phyloP scores from a whole-genome alignment of 805 yeast genomes.

The Pichia nakasei region DNA sequence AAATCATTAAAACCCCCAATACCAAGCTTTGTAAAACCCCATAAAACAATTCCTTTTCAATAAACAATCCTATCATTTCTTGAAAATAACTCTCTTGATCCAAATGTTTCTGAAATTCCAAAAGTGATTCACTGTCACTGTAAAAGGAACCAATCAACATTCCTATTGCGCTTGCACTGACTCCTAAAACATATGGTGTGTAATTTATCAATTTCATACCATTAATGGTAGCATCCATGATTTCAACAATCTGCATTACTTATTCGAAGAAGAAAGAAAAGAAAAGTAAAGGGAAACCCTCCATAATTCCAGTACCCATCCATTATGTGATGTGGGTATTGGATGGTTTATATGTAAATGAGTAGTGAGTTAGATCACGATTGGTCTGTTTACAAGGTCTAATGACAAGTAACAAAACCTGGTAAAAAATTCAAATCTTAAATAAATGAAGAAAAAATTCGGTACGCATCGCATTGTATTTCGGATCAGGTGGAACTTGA shows the following conservation, averaged over 20 bases:
- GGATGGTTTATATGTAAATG: no score
- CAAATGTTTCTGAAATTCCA: conserved; percentile 4
- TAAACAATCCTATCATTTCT: conserved; percentile 5
- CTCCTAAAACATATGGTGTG: conserved; percentile 1
- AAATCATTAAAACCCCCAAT: neutral
- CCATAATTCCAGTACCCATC: no score
- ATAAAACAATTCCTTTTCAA: conserved; percentile 6
- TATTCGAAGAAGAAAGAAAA: no score
- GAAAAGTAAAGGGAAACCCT: no score
- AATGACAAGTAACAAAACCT: neutral
- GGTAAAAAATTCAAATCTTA: neutral
- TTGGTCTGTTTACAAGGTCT: neutral
- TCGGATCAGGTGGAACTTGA: no score
- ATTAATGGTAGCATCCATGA: neutral
- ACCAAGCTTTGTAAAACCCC: neutral
- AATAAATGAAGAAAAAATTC: no score
- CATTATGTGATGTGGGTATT: no score
- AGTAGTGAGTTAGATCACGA: no score
- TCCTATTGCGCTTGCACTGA: conserved; percentile 3
- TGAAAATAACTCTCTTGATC: conserved; percentile 5
- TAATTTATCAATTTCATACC: neutral
- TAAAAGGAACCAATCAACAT: neutral
- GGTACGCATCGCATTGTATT: no score
- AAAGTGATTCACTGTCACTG: conserved; percentile 1
- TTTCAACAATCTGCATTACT: neutral